Base-by-base conservation (phyloP, 352 stramenopile genomes). In the Elongisporangium undulatum region DNA sequence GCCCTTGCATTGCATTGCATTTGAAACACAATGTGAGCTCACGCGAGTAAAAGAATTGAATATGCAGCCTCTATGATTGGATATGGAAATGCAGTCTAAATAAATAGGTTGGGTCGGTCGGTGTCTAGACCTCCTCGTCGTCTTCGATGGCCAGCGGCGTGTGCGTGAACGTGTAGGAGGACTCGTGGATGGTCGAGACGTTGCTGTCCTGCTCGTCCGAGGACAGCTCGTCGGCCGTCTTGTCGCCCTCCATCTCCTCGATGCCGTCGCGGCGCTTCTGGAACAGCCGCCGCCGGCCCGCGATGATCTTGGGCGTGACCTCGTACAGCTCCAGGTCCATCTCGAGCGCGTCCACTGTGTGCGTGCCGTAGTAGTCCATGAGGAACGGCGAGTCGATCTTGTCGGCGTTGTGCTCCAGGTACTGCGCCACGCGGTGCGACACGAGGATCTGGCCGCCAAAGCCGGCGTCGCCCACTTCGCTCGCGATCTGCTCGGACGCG, bases 391-490 rank as follows among this genome's bases (percentile, higher is more conserved):
- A 87, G 20, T 57, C 48, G 19, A 90, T 64, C 48, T 64, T 53
- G 49, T 76, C 56, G 45, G 72, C 60, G 51, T 86, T 80, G 15
- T 60, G 54, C 17, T 66, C 53, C 4, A 90, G 58, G 66, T 75
- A 92, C 23, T 56, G 59, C 2, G 79, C 79, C 23, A 92, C 66
- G 6, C 81, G 77, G 48, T 77, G 76, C 0, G 83, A 87, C n/a
- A 87, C 57, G 15, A 90, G 72, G 51, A 92, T 89, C 62, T 90
- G 77, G 0, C 83, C 83, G 7, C 80, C 83, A 58, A 75, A 82
- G 8, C 83, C 83, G 2, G 85, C 61, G 39, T 90, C 82, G 6
- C 80, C 73, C 15, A 92, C 69, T 49, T 92, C 82, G 10, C 74
- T 75, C 6, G 64, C 79, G 22, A 90, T 87, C 17, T 82, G 61